Base-by-base conservation (phyloP, 2,329 filamentous ascomycete genomes). In the Alternaria consortialis region DNA sequence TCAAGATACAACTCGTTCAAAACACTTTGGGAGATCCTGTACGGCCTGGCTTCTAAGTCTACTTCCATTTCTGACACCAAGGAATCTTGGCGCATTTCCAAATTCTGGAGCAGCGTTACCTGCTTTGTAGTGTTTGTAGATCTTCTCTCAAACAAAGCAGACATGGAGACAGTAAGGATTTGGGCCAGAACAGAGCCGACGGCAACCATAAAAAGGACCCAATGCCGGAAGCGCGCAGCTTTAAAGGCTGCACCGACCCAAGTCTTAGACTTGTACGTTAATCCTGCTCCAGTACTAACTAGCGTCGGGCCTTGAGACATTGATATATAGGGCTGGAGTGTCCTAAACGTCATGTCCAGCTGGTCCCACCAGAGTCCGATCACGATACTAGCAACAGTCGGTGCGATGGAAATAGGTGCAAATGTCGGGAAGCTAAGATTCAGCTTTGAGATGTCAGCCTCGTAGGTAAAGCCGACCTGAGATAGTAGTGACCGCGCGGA, bases 321-420 rank as follows among this genome's bases (percentile, higher is more conserved):
- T 6, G 68, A 29, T 15, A 72, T 63, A 42, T 69, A 72, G 1
- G 68, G 67, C 46, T 72, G 65, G 9, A 70, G 58, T 6, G 59
- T 54, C 8, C 70, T 64, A 15, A 70, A 66, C 0, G 64, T 66
- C 13, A 36, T 44, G 31, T 71, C 68, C 1, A 72, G n/a, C 25
- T 66, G 62, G 48, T 67, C 67, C 68, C 68, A 72, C 67, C 67
- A 72, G 6, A 72, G 32, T 6, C 63, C 57, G 39, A 69, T 58
- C 3, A 50, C 39, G 11, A 71, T 64, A 56, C 62, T 63, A 6
- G 68, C 32, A n/a, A 68, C n/a, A 4, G 70, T 67, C 2, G 69
- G 69, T 17, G 52, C 66, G 15, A 72, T 68, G 0, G 69, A 70
- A 8, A 69, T 67, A 8, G 69, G 69, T 13, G 68, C 67, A 31